Conservation (phyloP, 768 basidiomycete genomes). For the Naganishia antarctica region DNA sequence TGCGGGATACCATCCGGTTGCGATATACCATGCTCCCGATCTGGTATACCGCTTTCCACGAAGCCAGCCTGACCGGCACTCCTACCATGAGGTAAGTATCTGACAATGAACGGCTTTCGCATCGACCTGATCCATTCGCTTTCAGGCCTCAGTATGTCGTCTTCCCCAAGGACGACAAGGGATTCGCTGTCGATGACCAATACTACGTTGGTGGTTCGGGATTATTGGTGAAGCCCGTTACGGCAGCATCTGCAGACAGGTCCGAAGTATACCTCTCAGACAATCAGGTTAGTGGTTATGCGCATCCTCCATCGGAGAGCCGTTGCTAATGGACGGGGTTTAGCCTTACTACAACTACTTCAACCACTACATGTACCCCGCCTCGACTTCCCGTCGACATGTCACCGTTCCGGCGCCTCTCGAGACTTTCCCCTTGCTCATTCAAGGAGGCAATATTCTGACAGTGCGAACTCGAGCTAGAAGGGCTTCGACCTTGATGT, state of each 20-base stretch:
- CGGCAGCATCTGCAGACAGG: slow-evolving; percentile 64
- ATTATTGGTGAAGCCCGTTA: slow-evolving; percentile 85
- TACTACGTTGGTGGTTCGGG: slow-evolving; percentile 86
- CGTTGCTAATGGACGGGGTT: not conserved
- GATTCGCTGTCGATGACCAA: slow-evolving; percentile 88
- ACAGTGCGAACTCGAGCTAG: slow-evolving; percentile 81
- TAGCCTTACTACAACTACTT: slow-evolving; percentile 95
- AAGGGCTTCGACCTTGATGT: slow-evolving; percentile 79
- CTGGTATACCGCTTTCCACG: slow-evolving; percentile 97
- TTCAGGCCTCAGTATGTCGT: slow-evolving; percentile 87
- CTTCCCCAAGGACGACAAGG: slow-evolving; percentile 81
- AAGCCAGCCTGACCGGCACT: slow-evolving; percentile 71
- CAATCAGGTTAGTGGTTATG: slow-evolving; percentile 56
- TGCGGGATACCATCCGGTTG: slow-evolving; percentile 71
- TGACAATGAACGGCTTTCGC: no score
- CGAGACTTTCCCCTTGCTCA: slow-evolving; percentile 72
- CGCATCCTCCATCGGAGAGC: not conserved
- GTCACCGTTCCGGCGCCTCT: slow-evolving; percentile 76
- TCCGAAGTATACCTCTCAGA: slow-evolving; percentile 78
- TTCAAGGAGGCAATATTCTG: slow-evolving; percentile 86
- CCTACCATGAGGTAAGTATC: slow-evolving; percentile 72
- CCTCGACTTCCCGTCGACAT: slow-evolving; percentile 45
- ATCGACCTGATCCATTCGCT: not conserved
- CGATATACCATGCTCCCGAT: slow-evolving; percentile 81
- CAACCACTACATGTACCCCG: slow-evolving; percentile 59